Percentiles rank a stretch among this genome's conserved stretches.
phyloP scores from a whole-genome alignment of 768 basidiomycete genomes.

The Plicaturopsis crispa region DNA sequence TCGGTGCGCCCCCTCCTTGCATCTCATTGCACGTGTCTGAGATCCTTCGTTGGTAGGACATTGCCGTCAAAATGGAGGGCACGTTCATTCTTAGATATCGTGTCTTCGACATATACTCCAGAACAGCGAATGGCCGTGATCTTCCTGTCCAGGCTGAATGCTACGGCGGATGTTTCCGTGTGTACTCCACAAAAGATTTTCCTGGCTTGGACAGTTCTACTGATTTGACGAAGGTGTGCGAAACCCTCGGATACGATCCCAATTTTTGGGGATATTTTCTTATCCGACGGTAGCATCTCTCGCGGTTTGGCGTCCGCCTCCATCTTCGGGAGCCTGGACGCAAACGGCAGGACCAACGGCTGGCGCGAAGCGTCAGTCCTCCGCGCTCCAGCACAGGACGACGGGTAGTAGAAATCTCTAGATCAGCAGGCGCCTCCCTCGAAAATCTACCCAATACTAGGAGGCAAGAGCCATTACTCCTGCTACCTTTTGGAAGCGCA shows the following conservation, averaged over 20 bases:
- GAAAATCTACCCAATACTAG: too few species aligned
- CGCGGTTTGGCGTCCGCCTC: constrained; percentile 24
- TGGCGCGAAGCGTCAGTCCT: constrained; percentile 2
- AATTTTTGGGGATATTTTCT: constrained; percentile 3
- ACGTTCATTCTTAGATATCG: constrained; percentile 45
- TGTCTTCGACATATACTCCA: constrained; percentile 44
- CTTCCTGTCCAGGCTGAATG: constrained; percentile 51
- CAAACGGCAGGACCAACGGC: constrained; percentile 23
- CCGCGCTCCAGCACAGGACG: background rate
- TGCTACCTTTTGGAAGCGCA: too few species aligned
- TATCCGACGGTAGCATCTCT: constrained; percentile 21
- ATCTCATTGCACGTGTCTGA: background rate
- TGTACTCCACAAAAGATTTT: constrained; percentile 50
- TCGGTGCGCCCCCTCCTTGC: constrained; percentile 24
- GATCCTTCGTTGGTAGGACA: constrained; percentile 25
- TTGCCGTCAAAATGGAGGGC: constrained; percentile 43
- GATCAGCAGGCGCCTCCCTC: too few species aligned
- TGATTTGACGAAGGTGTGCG: constrained; percentile 41
- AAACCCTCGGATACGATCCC: background rate
- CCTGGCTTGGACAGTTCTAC: constrained; percentile 44
- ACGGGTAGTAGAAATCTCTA: background rate
- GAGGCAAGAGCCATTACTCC: too few species aligned
- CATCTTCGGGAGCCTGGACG: constrained; percentile 29
- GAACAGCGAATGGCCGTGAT: constrained; percentile 21
- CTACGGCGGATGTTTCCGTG: constrained; percentile 38